These are phyloP conservation scores for Melanogaster broomeanus DNA, from an alignment of 768 basidiomycete species.

Conservation along the genomic window DNA sequence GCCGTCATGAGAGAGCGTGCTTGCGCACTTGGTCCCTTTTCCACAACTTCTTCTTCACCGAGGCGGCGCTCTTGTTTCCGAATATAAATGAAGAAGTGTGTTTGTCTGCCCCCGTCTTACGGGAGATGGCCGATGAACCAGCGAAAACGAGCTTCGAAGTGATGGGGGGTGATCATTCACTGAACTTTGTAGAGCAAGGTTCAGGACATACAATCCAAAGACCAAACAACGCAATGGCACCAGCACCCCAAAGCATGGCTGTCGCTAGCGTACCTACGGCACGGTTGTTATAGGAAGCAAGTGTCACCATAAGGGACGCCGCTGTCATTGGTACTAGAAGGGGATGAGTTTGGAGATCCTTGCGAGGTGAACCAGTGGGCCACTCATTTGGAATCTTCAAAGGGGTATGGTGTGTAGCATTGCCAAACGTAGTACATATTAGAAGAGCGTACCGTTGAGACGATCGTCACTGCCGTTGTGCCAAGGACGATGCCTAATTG, in stretches of 20 bases:
- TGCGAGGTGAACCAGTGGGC: slow-evolving; percentile 33
- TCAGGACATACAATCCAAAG: slow-evolving; percentile 62
- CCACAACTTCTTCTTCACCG: slow-evolving; percentile 60
- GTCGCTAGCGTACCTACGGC: slow-evolving; percentile 58
- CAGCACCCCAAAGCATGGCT: slow-evolving; percentile 49
- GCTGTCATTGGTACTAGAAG: slow-evolving; percentile 60
- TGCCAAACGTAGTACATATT: background rate
- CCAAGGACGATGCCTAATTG: slow-evolving; percentile 65
- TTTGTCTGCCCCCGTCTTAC: slow-evolving; percentile 81
- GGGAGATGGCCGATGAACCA: slow-evolving; percentile 55
- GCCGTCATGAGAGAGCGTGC: slow-evolving; percentile 16
- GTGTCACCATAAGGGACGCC: slow-evolving; percentile 55
- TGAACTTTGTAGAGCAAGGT: slow-evolving; percentile 15
- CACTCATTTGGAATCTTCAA: slow-evolving; percentile 45
- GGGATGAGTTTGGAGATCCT: slow-evolving; percentile 48
- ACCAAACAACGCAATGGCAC: slow-evolving; percentile 63
- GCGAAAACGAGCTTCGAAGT: slow-evolving; percentile 58
- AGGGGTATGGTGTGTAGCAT: slow-evolving; percentile 2
- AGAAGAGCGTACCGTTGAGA: slow-evolving; percentile 51
- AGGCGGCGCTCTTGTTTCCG: slow-evolving; percentile 69
- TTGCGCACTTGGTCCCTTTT: slow-evolving; percentile 40
- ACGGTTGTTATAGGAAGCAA: slow-evolving; percentile 65
- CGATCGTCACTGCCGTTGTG: slow-evolving; percentile 53
- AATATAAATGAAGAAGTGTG: slow-evolving; percentile 80
- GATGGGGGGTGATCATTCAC: slow-evolving; percentile 13